Evolutionary conservation across 805 yeast genomes (phyloP).

Genomic region (Torulaspora maleeae): DNA sequence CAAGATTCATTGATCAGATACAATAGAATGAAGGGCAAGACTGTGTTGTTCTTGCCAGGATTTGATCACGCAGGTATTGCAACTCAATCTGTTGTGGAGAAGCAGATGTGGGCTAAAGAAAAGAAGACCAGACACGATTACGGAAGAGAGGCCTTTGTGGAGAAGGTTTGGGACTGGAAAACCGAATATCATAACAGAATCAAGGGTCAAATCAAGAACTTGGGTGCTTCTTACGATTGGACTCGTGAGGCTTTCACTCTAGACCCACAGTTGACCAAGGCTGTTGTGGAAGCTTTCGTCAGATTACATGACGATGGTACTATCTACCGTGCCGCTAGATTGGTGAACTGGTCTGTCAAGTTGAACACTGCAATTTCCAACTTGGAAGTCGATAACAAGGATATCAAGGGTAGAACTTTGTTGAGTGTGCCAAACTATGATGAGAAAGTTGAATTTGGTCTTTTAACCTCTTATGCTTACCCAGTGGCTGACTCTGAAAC

Average conservation of each 20-base stretch:
- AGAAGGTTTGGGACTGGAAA: conserved; percentile 97
- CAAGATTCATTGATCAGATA: conserved; percentile 91
- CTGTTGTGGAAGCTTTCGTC: conserved; percentile 90
- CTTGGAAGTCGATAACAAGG: conserved; percentile 93
- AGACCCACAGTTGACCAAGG: conserved; percentile 66
- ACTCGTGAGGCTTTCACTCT: conserved; percentile 88
- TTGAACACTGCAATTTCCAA: conserved; percentile 93
- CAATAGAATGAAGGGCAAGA: conserved; percentile 95
- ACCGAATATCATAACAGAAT: conserved; percentile 85
- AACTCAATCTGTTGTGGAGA: conserved; percentile 97
- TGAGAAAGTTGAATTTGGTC: conserved; percentile 91
- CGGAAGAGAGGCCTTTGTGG: conserved; percentile 86
- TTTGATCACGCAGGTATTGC: conserved; percentile 99
- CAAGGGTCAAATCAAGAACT: conserved; percentile 72
- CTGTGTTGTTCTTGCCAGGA: conserved; percentile 89
- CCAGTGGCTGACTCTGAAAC: conserved; percentile 63
- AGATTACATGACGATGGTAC: conserved; percentile 90
- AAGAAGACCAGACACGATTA: conserved; percentile 89
- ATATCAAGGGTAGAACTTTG: conserved; percentile 73
- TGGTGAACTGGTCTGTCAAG: conserved; percentile 95
- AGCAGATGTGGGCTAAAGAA: conserved; percentile 84
- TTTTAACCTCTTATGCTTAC: conserved; percentile 91
- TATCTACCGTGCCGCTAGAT: conserved; percentile 86
- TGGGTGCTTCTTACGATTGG: conserved; percentile 99
- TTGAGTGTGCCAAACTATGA: conserved; percentile 87